These are phyloP conservation scores for Botryobasidium botryosum DNA, from an alignment of 768 basidiomycete species.

Conservation along the genomic window DNA sequence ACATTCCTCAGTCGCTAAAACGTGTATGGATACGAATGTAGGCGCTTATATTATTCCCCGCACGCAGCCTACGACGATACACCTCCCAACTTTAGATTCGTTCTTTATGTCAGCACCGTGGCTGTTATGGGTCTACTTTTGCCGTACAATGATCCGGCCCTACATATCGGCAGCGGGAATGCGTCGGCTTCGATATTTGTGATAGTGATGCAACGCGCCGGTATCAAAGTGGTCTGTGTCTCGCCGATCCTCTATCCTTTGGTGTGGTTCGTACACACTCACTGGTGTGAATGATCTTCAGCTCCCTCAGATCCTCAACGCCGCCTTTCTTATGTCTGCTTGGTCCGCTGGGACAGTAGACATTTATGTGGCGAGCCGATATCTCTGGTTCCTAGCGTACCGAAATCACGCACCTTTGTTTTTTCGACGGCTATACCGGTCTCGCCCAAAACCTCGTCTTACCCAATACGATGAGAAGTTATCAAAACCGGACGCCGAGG, in stretches of 20 bases:
- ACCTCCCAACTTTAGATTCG: too few species aligned
- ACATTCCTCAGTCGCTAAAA: conserved; percentile 26
- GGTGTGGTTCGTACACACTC: conserved; percentile 51
- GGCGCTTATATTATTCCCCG: too few species aligned
- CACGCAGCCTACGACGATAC: too few species aligned
- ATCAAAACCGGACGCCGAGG: too few species aligned
- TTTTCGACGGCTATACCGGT: too few species aligned
- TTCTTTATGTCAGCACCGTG: neutral
- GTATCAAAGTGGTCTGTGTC: conserved; percentile 54
- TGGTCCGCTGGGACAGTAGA: conserved; percentile 5
- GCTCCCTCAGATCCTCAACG: conserved; percentile 1
- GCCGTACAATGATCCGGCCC: conserved; percentile 47
- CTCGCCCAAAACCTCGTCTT: too few species aligned
- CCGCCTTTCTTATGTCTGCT: conserved; percentile 3
- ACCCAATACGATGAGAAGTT: too few species aligned
- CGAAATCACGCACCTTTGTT: too few species aligned
- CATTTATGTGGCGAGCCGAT: conserved; percentile 7
- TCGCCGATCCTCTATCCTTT: conserved; percentile 35
- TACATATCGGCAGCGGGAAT: too few species aligned
- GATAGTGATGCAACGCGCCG: conserved; percentile 26
- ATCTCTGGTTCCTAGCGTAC: too few species aligned
- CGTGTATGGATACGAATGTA: conserved; percentile 20
- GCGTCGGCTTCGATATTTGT: too few species aligned
- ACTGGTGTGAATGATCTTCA: conserved; percentile 75
- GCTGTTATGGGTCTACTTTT: neutral